These are phyloP conservation scores for Gossypium arboreum DNA, from an alignment of 345 rosid genomes.

Conservation along the genomic window DNA sequence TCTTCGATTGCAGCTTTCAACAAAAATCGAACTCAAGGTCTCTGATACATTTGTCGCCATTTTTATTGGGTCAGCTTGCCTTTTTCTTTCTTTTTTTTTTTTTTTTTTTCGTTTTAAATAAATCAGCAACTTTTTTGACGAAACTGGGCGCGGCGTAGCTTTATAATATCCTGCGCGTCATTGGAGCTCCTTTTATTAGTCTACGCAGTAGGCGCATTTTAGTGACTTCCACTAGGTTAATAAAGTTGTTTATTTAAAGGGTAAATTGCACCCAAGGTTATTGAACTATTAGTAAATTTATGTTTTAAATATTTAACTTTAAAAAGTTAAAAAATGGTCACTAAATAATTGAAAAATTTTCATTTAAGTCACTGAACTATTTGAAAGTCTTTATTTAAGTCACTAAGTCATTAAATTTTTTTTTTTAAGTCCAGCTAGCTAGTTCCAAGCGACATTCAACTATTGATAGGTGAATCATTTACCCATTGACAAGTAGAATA, in stretches of 20 bases:
- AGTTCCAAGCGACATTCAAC: no score
- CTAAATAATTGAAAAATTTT: no score
- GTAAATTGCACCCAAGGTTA: no score
- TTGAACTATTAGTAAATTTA: no score
- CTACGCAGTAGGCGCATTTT: constrained; percentile 42
- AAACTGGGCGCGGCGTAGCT: constrained; percentile 6
- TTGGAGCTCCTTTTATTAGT: not conserved
- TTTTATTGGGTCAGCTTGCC: not conserved
- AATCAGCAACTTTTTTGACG: not conserved
- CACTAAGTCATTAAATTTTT: no score
- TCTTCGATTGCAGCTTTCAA: constrained; percentile 1
- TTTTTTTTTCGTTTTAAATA: not conserved
- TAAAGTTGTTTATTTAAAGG: not conserved
- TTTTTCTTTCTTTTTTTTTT: not conserved
- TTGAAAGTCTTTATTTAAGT: no score
- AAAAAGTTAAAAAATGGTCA: no score
- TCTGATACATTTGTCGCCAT: not conserved
- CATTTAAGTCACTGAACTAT: no score
- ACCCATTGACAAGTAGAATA: no score
- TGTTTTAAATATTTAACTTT: no score
- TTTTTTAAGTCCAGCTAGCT: no score
- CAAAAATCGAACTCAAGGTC: not conserved
- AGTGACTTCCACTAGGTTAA: not conserved
- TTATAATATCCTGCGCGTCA: constrained; percentile 7
- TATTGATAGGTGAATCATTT: no score